Conservation (phyloP, 2,329 filamentous ascomycete species). For the Phoma herbarum region DNA sequence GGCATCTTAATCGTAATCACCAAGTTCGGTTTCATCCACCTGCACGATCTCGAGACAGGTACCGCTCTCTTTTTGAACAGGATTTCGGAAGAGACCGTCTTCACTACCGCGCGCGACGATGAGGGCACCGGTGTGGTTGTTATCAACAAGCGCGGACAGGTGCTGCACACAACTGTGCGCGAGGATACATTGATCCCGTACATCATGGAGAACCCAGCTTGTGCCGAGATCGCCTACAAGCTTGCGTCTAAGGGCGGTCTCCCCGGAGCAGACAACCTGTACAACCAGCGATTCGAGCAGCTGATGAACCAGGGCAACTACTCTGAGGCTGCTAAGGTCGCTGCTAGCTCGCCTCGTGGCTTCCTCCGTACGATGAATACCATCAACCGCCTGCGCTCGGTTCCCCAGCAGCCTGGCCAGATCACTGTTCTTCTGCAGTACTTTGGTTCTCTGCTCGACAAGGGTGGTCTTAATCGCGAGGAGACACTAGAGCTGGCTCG, state of each 20-base stretch:
- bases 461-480: slow-evolving; percentile 89
- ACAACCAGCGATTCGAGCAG: slow-evolving; percentile 91
- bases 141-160: slow-evolving; percentile 97
- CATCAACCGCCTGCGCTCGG: slow-evolving; percentile 92
- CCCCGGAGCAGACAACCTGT: slow-evolving; percentile 92
- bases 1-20: slow-evolving; percentile 97
- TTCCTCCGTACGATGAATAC: slow-evolving; percentile 95
- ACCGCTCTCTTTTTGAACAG: slow-evolving; percentile 99
- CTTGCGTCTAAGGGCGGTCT: slow-evolving; percentile 93
- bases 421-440: slow-evolving; percentile 97
- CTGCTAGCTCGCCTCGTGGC: slow-evolving; percentile 93
- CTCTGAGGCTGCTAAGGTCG: slow-evolving; percentile 90
- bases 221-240: slow-evolving; percentile 92
- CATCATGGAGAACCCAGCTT: slow-evolving; percentile 94
- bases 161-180: slow-evolving; percentile 91
- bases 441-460: slow-evolving; percentile 96
- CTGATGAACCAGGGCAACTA: slow-evolving; percentile 83
- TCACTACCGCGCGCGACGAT: slow-evolving; percentile 86
- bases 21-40: slow-evolving; percentile 98
- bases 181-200: slow-evolving; percentile 93
- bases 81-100: slow-evolving; percentile 98
- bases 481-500: slow-evolving; percentile 94
- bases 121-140: slow-evolving; percentile 89
- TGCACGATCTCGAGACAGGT: slow-evolving; percentile 96
- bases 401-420: slow-evolving; percentile 81